phyloP scores from a whole-genome alignment of 257 asterid genomes.

The Paulownia fortunei region DNA sequence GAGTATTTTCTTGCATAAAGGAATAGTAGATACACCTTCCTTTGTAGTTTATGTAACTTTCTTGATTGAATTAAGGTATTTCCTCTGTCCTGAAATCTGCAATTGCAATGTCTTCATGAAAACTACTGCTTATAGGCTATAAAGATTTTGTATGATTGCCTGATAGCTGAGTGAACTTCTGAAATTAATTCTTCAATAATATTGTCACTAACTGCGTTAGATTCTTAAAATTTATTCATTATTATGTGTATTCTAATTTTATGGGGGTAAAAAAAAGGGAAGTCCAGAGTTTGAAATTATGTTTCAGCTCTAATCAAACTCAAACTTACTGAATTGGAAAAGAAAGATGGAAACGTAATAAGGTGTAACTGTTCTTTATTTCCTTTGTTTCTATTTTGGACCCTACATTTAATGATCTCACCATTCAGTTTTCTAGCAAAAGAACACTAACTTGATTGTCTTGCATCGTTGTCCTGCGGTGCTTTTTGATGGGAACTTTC shows the following conservation, averaged over 20 bases:
- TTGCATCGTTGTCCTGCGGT: constrained; percentile 29
- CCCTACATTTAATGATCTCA: constrained; percentile 28
- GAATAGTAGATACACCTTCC: constrained; percentile 24
- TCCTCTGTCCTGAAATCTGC: neutral
- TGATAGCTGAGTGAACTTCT: neutral
- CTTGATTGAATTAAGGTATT: constrained; percentile 26
- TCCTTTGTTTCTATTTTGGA: constrained; percentile 9
- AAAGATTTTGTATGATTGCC: neutral
- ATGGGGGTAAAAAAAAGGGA: neutral
- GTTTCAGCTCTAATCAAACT: neutral
- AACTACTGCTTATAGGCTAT: neutral
- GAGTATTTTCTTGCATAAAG: constrained; percentile 25
- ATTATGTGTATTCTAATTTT: neutral
- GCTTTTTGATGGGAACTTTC: constrained; percentile 35
- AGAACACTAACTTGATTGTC: constrained; percentile 16
- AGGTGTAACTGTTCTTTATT: constrained; percentile 21
- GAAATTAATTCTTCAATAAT: neutral
- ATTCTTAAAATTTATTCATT: neutral
- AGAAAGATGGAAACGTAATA: neutral
- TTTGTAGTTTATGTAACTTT: constrained; percentile 31
- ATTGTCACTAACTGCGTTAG: too few relatives aligned
- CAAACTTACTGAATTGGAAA: neutral
- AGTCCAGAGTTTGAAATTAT: neutral
- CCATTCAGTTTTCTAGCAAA: constrained; percentile 19
- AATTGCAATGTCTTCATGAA: constrained; percentile 14